A percentile compares a stretch with the other conserved stretches of the same genome.
Evolutionary conservation across 352 stramenopile species (phyloP).

Genomic region (Phytophthora fragariaefolia): DNA sequence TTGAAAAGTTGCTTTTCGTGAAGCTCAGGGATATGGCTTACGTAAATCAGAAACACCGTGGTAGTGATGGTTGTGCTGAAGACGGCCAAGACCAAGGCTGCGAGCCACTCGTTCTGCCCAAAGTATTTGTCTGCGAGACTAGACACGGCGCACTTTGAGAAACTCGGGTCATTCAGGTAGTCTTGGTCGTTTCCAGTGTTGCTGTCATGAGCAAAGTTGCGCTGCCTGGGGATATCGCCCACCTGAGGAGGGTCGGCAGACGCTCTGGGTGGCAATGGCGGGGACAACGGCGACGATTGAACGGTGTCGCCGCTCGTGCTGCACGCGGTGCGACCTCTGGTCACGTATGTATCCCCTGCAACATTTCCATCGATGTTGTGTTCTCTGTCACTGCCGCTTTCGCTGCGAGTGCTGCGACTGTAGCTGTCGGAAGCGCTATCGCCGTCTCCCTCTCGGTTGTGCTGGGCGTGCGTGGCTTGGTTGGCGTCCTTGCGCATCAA

Average conservation of each 20-base stretch:
- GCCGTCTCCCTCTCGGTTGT: slow-evolving; percentile 18
- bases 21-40: slow-evolving; percentile 53
- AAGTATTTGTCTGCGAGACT: slow-evolving; percentile 50
- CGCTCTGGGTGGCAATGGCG: slow-evolving; percentile 13
- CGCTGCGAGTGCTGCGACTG: slow-evolving; percentile 42
- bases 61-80: slow-evolving; percentile 40
- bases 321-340: slow-evolving; percentile 30
- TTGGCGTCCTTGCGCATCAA: slow-evolving; percentile 9
- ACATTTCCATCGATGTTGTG: slow-evolving; percentile 2
- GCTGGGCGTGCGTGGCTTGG: slow-evolving; percentile 9
- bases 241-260: slow-evolving; percentile 12
- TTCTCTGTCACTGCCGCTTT: slow-evolving; percentile 31
- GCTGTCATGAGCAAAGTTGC: slow-evolving; percentile 18
- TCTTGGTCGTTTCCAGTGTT: slow-evolving; percentile 26
- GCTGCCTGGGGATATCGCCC: slow-evolving; percentile 10
- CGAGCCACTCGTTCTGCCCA: slow-evolving; percentile 52
- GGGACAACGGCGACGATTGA: slow-evolving; percentile 27
- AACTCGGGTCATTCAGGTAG: slow-evolving; percentile 30
- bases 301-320: slow-evolving; percentile 36
- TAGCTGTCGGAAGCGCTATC: slow-evolving; percentile 33
- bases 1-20: slow-evolving; percentile 61
- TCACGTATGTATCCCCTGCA: background rate
- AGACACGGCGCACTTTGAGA: slow-evolving; percentile 44
- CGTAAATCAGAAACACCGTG: slow-evolving; percentile 47
- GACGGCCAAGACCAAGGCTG: slow-evolving; percentile 48